These are phyloP conservation scores for Alternaria arbusti DNA, from an alignment of 2,329 filamentous ascomycete genomes.

Conservation along the genomic window DNA sequence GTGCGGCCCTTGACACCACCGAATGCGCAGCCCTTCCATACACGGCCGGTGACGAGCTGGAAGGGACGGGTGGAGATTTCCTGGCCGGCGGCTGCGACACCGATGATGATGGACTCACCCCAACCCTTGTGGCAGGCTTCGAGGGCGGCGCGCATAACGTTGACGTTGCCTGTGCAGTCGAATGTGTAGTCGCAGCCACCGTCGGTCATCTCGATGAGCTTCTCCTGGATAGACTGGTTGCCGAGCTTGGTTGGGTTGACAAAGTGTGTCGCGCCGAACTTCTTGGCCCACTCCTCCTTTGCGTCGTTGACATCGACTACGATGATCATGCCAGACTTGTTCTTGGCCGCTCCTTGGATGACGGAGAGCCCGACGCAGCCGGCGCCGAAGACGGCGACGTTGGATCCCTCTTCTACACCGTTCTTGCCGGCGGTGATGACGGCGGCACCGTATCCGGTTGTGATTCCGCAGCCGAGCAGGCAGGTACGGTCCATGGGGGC, in stretches of 20 bases:
- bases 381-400: slow-evolving; percentile 90
- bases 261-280: slow-evolving; percentile 97
- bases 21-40: slow-evolving; percentile 98
- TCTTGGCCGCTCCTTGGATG: slow-evolving; percentile 88
- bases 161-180: slow-evolving; percentile 97
- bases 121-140: slow-evolving; percentile 99
- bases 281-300: slow-evolving; percentile 91
- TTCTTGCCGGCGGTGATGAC: slow-evolving; percentile 80
- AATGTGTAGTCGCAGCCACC: slow-evolving; percentile 99
- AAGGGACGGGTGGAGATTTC: slow-evolving; percentile 96
- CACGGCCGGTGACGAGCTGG: slow-evolving; percentile 96
- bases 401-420: slow-evolving; percentile 82
- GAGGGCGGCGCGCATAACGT: slow-evolving; percentile 92
- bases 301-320: slow-evolving; percentile 81
- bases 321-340: slow-evolving; percentile 80
- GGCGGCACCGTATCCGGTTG: slow-evolving; percentile 95
- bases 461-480: slow-evolving; percentile 96
- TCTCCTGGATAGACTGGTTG: slow-evolving; percentile 81
- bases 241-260: slow-evolving; percentile 80
- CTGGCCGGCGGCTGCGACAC: slow-evolving; percentile 93
- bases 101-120: slow-evolving; percentile 97
- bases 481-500: slow-evolving; percentile 97
- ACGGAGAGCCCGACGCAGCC: slow-evolving; percentile 96
- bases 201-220: slow-evolving; percentile 96
- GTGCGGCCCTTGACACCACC: slow-evolving; percentile 97